A percentile compares a stretch with the other conserved stretches of the same genome.
phyloP scores from a whole-genome alignment of 345 rosid species.

The Alliaria petiolata region DNA sequence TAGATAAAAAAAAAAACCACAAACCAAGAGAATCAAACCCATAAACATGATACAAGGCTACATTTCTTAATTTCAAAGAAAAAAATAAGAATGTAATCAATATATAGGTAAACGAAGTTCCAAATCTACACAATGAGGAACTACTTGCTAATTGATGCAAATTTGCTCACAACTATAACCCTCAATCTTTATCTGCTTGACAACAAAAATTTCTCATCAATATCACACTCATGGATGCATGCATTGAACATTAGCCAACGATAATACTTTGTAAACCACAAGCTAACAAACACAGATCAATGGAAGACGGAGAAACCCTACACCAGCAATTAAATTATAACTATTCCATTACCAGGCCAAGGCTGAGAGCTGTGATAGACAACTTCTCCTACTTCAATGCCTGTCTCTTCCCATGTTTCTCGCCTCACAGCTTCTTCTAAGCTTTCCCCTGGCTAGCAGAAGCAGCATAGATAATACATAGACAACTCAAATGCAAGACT shows the following conservation, averaged over 20 bases:
- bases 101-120: too few relatives aligned
- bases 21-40: neutral
- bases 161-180: neutral
- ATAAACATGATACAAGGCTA: neutral
- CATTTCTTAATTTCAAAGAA: neutral
- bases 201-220: neutral
- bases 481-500: too few relatives aligned
- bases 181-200: neutral
- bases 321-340: neutral
- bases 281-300: neutral
- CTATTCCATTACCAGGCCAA: constrained; percentile 73
- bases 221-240: neutral
- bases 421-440: constrained; percentile 97
- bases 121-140: neutral
- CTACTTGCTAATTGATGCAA: neutral
- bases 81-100: neutral
- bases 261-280: neutral
- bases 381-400: constrained; percentile 95
- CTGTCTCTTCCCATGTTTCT: constrained; percentile 93
- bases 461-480: constrained; percentile 7
- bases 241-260: neutral
- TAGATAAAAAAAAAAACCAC: neutral
- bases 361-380: constrained; percentile 96
- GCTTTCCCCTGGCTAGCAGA: constrained; percentile 92
- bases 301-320: neutral